Base-by-base conservation (phyloP, 345 rosid genomes). In the Syzygium oleosum region DNA sequence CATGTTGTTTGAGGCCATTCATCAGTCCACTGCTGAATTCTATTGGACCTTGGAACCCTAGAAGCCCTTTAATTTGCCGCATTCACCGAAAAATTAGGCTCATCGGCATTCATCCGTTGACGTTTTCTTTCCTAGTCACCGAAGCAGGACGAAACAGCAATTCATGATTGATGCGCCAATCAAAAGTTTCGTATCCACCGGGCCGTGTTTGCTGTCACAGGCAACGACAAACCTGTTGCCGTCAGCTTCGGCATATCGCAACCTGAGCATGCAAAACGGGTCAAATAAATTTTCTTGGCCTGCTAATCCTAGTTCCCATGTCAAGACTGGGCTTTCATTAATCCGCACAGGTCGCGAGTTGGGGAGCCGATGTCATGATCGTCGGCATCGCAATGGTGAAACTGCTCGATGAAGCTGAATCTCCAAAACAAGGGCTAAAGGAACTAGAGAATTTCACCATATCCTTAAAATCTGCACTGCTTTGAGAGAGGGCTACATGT, bases 351-450 rank as follows among this genome's bases (percentile, higher is more conserved):
- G 88, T 96, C 2, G 97, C 94, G 4, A 96, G 91, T 88, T 95
- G 96, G 98, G 99, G 99, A 87, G 95, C 98, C 1, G 98, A 97
- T 31, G 94, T 98, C 46, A 6, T 96, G 87, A 98, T 98, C 54
- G 95, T 98, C 65, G 98, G 98, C 7, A 97, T 98, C 77, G 96
- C 99, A 0, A 94, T 95, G 91, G 98, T 95, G 89, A 95, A 95
- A 91, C 25, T 94, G 65, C 88, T 96, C 89, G 95, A 94, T 0
- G 97, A 96, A 73, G 96, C 97, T 41, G 90, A 96, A 89, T 92
- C 96, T 87, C 94, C 98, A 0, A 94, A 94, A 59, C 93, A 95
- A 90, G 99, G 96, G 86, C 88, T 97, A 29, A 91, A 91, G 89
- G 94, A 92, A 91, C 93, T 97, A 0, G 96, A 93, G 89, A 91